Conservation (phyloP, 768 basidiomycete species). For the Macrolepiota albuminosa region DNA sequence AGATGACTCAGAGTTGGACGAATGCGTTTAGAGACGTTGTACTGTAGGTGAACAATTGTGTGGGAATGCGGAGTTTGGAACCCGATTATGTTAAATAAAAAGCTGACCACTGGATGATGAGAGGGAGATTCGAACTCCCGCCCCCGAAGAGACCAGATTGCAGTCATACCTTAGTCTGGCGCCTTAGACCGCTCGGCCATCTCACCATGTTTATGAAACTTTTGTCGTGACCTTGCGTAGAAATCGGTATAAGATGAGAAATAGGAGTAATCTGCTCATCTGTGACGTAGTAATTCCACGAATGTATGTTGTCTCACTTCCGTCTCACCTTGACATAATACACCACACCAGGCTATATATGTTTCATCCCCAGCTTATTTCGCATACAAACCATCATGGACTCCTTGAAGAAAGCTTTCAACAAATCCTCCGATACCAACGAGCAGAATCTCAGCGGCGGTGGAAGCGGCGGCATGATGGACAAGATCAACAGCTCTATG, state of each 20-base stretch:
- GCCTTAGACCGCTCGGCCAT: conserved; percentile 79
- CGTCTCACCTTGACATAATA: neutral
- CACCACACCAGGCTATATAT: neutral
- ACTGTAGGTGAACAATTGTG: too few species aligned
- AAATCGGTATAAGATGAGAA: too few species aligned
- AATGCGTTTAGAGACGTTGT: too few species aligned
- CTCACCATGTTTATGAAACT: conserved; percentile 29
- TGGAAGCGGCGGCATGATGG: neutral
- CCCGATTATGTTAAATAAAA: too few species aligned
- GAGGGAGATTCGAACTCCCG: conserved; percentile 18
- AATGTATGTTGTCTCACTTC: neutral
- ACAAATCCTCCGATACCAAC: neutral
- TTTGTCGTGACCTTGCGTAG: too few species aligned
- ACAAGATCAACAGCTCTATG: conserved; percentile 1
- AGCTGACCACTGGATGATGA: conserved; percentile 2
- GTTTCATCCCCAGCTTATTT: neutral
- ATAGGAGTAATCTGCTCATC: too few species aligned
- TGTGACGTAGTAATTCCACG: neutral
- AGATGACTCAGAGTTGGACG: neutral
- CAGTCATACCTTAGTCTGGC: conserved; percentile 52
- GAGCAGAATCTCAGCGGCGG: neutral
- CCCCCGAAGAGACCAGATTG: conserved; percentile 16
- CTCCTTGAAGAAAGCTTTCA: neutral
- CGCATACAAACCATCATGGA: neutral
- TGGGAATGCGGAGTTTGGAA: too few species aligned